phyloP scores from a whole-genome alignment of 108 stramenopile genomes.

The Skeletonema potamos region DNA sequence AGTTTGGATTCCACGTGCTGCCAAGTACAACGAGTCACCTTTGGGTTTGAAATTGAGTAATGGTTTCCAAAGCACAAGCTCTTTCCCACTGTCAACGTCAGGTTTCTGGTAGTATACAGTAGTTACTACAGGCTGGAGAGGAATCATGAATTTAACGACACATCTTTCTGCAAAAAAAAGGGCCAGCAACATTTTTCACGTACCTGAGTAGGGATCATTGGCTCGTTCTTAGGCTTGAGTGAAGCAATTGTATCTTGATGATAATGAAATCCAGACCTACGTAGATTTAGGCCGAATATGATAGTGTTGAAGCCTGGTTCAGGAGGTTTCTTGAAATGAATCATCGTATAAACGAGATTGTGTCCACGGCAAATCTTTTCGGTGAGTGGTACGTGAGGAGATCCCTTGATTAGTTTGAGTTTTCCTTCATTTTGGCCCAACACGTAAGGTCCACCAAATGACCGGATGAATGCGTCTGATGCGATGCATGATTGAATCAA shows the following conservation, averaged over 20 bases:
- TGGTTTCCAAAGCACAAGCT: constrained; percentile 24
- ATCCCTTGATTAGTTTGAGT: constrained; percentile 27
- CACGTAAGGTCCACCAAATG: constrained; percentile 25
- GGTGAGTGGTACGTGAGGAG: constrained; percentile 13
- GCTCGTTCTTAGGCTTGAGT: constrained; percentile 25
- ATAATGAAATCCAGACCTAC: constrained; percentile 36
- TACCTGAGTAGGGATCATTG: constrained; percentile 5
- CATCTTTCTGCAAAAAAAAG: too few relatives aligned
- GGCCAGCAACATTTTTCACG: too few relatives aligned
- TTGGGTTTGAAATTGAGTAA: constrained; percentile 23
- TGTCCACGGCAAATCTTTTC: constrained; percentile 25
- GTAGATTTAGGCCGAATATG: constrained; percentile 24
- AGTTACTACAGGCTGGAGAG: constrained; percentile 20
- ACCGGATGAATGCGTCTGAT: constrained; percentile 15
- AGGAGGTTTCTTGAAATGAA: constrained; percentile 12
- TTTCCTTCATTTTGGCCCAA: constrained; percentile 23
- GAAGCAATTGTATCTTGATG: constrained; percentile 27
- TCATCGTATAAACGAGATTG: constrained; percentile 19
- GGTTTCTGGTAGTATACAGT: constrained; percentile 27
- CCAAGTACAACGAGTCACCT: constrained; percentile 17
- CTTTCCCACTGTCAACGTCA: constrained; percentile 11
- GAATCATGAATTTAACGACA: too few relatives aligned
- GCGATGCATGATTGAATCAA: not conserved
- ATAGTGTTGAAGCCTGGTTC: constrained; percentile 24
- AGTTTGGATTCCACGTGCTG: constrained; percentile 19